Percentiles rank a stretch among this genome's conserved stretches.
phyloP scores from a whole-genome alignment of 2,329 filamentous ascomycete species.

The Microdochium bolleyi region DNA sequence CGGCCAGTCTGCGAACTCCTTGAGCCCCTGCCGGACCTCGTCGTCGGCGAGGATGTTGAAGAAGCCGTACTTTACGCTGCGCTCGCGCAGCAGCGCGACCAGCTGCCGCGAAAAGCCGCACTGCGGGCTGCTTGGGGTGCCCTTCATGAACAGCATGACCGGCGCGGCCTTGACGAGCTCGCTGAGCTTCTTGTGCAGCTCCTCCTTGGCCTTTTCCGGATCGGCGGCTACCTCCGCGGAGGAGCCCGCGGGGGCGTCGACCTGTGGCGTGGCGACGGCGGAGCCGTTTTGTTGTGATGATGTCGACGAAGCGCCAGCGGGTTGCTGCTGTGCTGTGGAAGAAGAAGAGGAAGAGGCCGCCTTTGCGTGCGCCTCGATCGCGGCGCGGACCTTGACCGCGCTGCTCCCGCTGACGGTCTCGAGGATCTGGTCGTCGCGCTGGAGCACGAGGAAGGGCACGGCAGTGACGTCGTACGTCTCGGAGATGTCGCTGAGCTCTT shows the following conservation, averaged over 20 bases:
- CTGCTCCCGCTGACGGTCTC: conserved; percentile 88
- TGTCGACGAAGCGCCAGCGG: conserved; percentile 15
- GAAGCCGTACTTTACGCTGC: conserved; percentile 92
- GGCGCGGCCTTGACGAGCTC: conserved; percentile 91
- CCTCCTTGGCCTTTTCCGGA: conserved; percentile 64
- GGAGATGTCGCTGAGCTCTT: conserved; percentile 85
- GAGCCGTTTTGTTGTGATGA: conserved; percentile 16
- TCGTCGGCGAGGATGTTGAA: conserved; percentile 99
- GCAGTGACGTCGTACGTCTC: conserved; percentile 92
- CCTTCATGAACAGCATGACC: conserved; percentile 99
- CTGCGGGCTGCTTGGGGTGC: conserved; percentile 78
- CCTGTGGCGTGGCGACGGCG: conserved; percentile 14
- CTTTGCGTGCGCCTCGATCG: conserved; percentile 75
- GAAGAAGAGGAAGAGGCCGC: conserved; percentile 25
- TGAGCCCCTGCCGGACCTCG: conserved; percentile 90
- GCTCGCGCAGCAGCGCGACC: conserved; percentile 78
- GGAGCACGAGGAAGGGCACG: conserved; percentile 83
- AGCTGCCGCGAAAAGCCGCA: conserved; percentile 91
- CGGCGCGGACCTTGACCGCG: conserved; percentile 72
- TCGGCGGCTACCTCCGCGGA: conserved; percentile 20
- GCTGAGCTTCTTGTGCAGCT: conserved; percentile 69
- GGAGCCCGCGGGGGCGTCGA: conserved; percentile 20
- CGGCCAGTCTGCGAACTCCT: conserved; percentile 97
- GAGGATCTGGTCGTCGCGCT: conserved; percentile 66
- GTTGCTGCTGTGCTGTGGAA: conserved; percentile 27